Evolutionary conservation across 352 stramenopile species (phyloP), one percentile per base, ranked within the genome.

Genomic region (Pythium brassicae): DNA sequence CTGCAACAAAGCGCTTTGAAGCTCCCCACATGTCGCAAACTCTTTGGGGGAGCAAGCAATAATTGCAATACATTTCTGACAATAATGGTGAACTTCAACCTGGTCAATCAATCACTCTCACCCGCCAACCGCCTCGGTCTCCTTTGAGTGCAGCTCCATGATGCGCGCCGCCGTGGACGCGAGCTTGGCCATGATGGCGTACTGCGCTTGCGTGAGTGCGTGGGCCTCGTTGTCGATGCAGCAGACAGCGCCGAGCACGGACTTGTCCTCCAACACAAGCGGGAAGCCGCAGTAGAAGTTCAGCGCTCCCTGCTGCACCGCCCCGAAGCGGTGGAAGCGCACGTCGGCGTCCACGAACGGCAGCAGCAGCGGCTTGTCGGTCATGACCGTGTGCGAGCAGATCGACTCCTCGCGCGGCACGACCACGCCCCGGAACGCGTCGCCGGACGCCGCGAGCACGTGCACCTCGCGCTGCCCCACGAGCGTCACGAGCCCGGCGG

Each of bases 271-370:
- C 34, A 57, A 57, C 4, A 65, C 26, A 37, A 90, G 58, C 1
- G 80, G 80, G 61, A 90, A 86, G 14, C 78, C 80, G 67, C 60
- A 76, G 65, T 91, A 89, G 65, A 84, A 90, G 42, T 68, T 74
- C 22, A 75, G 49, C 25, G 65, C 74, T 0, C 75, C 51, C 9
- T 62, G 50, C 42, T 67, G 62, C 26, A 84, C 65, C 37, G 57
- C 45, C 22, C 66, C 61, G 54, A 74, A 69, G 26, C 73, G 60
- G 55, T 52, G 66, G 50, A 88, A 88, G 23, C 80, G 80, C 19
- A 88, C 61, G 39, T 90, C 77, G 3, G 80, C 74, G 48, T 84
- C 74, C 3, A 74, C 71, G 26, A 85, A 65, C 1, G 69, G 68
- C 22, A 88, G 57, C 19, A 90, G 62, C 6, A 90, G 53, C 22